These are phyloP conservation scores for Hypoxylon lienhwacheense DNA, from an alignment of 495 filamentous ascomycete genomes.

Conservation along the genomic window DNA sequence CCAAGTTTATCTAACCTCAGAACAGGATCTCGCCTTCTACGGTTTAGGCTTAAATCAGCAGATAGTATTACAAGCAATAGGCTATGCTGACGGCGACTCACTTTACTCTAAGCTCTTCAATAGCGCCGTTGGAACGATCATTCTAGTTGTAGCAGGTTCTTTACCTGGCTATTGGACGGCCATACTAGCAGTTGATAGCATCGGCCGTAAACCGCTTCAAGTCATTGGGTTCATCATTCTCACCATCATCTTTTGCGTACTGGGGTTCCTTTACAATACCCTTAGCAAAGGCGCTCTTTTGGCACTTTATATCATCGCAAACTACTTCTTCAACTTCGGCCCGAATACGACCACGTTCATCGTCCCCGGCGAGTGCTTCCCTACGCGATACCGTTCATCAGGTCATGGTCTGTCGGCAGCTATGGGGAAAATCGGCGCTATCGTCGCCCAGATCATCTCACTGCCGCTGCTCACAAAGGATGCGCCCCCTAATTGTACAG, in stretches of 20 bases:
- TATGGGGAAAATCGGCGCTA: slow-evolving; percentile 79
- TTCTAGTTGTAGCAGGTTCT: slow-evolving; percentile 73
- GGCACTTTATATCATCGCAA: slow-evolving; percentile 76
- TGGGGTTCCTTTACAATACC: slow-evolving; percentile 68
- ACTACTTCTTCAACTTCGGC: slow-evolving; percentile 70
- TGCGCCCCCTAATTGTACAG: slow-evolving; percentile 44
- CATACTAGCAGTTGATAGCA: slow-evolving; percentile 66
- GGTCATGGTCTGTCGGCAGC: slow-evolving; percentile 85
- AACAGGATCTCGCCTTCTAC: slow-evolving; percentile 66
- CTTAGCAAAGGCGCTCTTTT: slow-evolving; percentile 58
- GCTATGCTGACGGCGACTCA: slow-evolving; percentile 58
- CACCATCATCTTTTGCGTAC: slow-evolving; percentile 69
- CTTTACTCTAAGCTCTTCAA: slow-evolving; percentile 69
- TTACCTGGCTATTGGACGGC: slow-evolving; percentile 82
- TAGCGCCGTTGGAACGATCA: slow-evolving; percentile 73
- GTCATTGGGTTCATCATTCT: slow-evolving; percentile 73
- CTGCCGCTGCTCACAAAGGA: slow-evolving; percentile 51
- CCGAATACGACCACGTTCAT: slow-evolving; percentile 91
- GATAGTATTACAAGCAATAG: slow-evolving; percentile 68
- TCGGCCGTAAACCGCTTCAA: slow-evolving; percentile 82
- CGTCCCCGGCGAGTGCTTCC: slow-evolving; percentile 87
- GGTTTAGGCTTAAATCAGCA: slow-evolving; percentile 78
- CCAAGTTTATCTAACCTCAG: slow-evolving; percentile 4
- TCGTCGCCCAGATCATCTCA: slow-evolving; percentile 59
- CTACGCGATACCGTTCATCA: slow-evolving; percentile 81